phyloP scores from a whole-genome alignment of 2,329 filamentous ascomycete species.

The Simplicillium aogashimaense region DNA sequence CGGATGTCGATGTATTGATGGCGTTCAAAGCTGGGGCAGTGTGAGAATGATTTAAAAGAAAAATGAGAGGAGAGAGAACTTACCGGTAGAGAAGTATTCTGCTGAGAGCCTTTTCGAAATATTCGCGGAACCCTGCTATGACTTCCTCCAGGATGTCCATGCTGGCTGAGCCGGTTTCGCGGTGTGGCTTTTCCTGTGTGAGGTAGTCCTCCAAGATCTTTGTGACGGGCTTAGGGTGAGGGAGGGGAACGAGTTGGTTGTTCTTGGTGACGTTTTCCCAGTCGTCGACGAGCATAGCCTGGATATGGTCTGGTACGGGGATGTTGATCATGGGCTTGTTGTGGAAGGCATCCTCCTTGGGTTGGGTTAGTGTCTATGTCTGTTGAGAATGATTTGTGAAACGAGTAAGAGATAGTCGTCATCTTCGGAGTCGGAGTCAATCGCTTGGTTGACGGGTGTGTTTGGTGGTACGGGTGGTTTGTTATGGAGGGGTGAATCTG shows the following conservation, averaged over 20 bases:
- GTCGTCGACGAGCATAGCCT: conserved; percentile 89
- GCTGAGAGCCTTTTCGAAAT: conserved; percentile 85
- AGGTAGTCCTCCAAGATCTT: conserved; percentile 76
- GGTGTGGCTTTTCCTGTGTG: conserved; percentile 56
- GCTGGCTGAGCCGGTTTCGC: conserved; percentile 57
- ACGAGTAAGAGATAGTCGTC: no score
- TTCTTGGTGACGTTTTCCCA: conserved; percentile 99
- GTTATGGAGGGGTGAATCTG: no score
- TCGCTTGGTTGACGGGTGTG: no score
- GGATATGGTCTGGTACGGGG: conserved; percentile 77
- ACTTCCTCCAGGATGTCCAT: conserved; percentile 86
- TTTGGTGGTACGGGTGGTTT: no score
- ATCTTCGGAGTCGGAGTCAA: no score
- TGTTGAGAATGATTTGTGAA: no score
- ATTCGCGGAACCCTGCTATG: conserved; percentile 75
- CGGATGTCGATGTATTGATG: conserved; percentile 74
- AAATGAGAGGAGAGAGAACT: conserved; percentile 9
- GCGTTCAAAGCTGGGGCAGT: conserved; percentile 65
- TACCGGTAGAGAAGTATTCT: conserved; percentile 79
- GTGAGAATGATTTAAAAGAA: conserved; percentile 11
- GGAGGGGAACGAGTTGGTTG: conserved; percentile 77
- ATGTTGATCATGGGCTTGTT: conserved; percentile 78
- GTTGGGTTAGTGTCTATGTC: conserved; percentile 9
- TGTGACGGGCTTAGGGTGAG: conserved; percentile 64
- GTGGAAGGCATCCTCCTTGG: conserved; percentile 80